Evolutionary conservation across 495 filamentous ascomycete genomes (phyloP).

Genomic region (Neurospora africana): DNA sequence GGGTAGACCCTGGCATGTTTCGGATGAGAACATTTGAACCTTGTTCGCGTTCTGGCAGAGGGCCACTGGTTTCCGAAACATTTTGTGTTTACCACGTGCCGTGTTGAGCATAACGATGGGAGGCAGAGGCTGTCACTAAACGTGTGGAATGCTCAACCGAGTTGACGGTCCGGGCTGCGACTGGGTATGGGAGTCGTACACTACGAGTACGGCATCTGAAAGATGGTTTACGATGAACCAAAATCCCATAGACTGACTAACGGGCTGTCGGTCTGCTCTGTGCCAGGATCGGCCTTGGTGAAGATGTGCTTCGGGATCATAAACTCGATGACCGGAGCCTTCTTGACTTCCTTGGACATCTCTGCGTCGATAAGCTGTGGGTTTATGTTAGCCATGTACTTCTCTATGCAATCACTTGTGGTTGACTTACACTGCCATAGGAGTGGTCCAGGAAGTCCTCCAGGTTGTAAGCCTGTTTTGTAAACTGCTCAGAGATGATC

Average conservation of each 20-base stretch:
- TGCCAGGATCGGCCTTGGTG: slow-evolving; percentile 37
- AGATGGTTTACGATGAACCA: slow-evolving; percentile 9
- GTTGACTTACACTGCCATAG: slow-evolving; percentile 63
- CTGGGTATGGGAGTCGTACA: neutral
- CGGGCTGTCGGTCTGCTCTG: slow-evolving; percentile 35
- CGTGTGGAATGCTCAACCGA: neutral
- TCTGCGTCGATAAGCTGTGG: slow-evolving; percentile 68
- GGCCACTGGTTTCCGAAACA: slow-evolving; percentile 1
- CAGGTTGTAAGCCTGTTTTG: slow-evolving; percentile 80
- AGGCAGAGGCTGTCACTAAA: neutral
- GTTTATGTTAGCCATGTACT: slow-evolving; percentile 17
- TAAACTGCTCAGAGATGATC: slow-evolving; percentile 95
- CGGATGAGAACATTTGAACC: neutral
- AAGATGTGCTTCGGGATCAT: slow-evolving; percentile 90
- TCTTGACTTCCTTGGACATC: slow-evolving; percentile 70
- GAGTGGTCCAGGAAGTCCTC: slow-evolving; percentile 97
- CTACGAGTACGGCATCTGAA: neutral
- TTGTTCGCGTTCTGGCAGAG: neutral
- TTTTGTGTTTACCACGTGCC: slow-evolving; percentile 9
- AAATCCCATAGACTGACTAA: slow-evolving; percentile 50
- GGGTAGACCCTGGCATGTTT: neutral
- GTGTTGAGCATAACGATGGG: neutral
- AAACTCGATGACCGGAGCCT: slow-evolving; percentile 79
- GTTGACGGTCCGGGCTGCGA: slow-evolving; percentile 10
- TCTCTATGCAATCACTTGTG: neutral